Percentiles rank a stretch among this genome's conserved stretches.
Conservation (phyloP, 441 rosid species). For the Gossypium schwendimanii region DNA sequence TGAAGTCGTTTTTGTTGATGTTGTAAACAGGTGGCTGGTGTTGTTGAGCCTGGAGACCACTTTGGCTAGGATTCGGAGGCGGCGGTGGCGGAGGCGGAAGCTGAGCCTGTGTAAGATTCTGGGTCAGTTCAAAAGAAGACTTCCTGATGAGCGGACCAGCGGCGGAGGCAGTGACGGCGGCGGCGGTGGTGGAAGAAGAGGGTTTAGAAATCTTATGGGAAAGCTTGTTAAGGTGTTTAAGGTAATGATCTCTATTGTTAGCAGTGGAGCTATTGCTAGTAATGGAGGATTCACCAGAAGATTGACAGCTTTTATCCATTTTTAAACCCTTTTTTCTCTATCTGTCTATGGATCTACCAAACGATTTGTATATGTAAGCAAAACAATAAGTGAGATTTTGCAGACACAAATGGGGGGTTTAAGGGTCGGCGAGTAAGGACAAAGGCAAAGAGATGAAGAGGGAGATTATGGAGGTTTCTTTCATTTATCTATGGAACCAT, state of each 20-base stretch:
- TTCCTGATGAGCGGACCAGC: slow-evolving; percentile 19
- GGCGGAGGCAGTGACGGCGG: not conserved
- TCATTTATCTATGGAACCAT: not conserved
- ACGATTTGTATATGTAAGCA: not conserved
- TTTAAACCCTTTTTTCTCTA: not conserved
- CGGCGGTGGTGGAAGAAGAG: not conserved
- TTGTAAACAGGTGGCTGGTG: slow-evolving; percentile 92
- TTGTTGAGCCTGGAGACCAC: slow-evolving; percentile 36
- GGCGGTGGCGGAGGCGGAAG: slow-evolving; percentile 2
- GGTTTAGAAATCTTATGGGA: slow-evolving; percentile 87
- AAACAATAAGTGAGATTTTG: not conserved
- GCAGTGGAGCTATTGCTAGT: slow-evolving; percentile 15
- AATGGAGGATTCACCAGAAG: slow-evolving; percentile 49
- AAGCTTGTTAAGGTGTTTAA: slow-evolving; percentile 66
- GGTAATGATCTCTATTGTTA: slow-evolving; percentile 35
- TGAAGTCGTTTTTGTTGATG: slow-evolving; percentile 82
- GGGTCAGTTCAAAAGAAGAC: slow-evolving; percentile 24
- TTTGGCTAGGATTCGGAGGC: slow-evolving; percentile 16
- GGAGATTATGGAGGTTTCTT: not conserved
- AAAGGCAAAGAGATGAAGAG: not conserved
- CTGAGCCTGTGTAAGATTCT: slow-evolving; percentile 14
- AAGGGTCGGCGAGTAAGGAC: slow-evolving; percentile 21
- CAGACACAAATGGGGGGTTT: not conserved
- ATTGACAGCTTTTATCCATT: slow-evolving; percentile 61
- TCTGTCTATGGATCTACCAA: slow-evolving; percentile 14